Percentiles rank a stretch among this genome's conserved stretches.
phyloP scores from a whole-genome alignment of 768 basidiomycete species.

The Pleurotus sapidus region DNA sequence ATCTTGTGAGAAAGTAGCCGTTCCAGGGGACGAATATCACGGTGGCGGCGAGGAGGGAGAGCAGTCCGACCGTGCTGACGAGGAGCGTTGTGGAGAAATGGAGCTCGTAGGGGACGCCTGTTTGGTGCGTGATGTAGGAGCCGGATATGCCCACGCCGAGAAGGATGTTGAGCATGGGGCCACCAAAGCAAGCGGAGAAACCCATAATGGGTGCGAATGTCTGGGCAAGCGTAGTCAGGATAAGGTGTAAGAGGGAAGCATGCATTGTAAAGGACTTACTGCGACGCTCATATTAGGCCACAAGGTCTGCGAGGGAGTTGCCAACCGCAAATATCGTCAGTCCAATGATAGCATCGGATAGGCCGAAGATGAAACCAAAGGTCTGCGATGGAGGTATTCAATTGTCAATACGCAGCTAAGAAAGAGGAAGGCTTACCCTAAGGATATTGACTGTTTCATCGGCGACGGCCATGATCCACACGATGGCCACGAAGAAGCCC shows the following conservation, averaged over 20 bases:
- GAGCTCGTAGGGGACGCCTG: conserved; percentile 61
- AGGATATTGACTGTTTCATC: conserved; percentile 93
- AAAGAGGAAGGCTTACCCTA: conserved; percentile 48
- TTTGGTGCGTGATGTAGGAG: conserved; percentile 73
- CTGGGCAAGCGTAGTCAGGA: conserved; percentile 24
- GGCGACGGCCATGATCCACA: conserved; percentile 99
- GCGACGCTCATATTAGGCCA: conserved; percentile 97
- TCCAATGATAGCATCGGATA: conserved; percentile 97
- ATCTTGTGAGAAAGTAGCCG: conserved; percentile 71
- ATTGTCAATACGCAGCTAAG: background rate
- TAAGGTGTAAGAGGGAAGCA: background rate
- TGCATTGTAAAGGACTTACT: conserved; percentile 35
- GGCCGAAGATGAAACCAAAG: conserved; percentile 89
- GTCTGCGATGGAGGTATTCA: conserved; percentile 46
- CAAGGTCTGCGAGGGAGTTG: conserved; percentile 94
- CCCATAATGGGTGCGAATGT: conserved; percentile 92
- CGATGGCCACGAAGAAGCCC: conserved; percentile 87
- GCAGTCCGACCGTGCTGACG: conserved; percentile 81
- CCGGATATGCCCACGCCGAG: conserved; percentile 93
- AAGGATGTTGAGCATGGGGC: conserved; percentile 89
- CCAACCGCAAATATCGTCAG: conserved; percentile 96
- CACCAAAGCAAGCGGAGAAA: conserved; percentile 93
- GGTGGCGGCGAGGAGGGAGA: conserved; percentile 71
- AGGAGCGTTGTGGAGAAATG: conserved; percentile 81
- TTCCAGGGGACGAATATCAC: conserved; percentile 84